A percentile compares a stretch with the other conserved stretches of the same genome.
Conservation (phyloP, 2,329 filamentous ascomycete species). For the Apiospora malaysiana region DNA sequence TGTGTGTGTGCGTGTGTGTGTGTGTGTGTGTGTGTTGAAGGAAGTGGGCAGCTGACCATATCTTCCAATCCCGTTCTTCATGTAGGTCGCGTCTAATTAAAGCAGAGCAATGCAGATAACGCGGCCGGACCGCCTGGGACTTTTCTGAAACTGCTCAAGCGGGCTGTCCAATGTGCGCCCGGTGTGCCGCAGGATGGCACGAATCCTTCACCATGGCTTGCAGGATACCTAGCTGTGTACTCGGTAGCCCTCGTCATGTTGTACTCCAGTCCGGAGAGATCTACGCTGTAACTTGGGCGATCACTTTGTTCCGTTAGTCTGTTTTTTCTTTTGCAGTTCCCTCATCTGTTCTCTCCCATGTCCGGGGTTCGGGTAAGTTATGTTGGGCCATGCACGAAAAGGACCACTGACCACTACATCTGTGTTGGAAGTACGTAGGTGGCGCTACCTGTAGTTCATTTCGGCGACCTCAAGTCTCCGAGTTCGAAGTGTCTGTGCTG, state of each 20-base stretch:
- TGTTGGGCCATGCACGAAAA: not conserved
- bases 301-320: not conserved
- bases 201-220: not conserved
- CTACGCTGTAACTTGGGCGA: not conserved
- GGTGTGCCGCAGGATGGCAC: not conserved
- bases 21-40: not conserved
- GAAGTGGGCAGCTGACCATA: not conserved
- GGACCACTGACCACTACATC: not conserved
- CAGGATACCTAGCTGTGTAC: not conserved
- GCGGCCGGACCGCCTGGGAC: not conserved
- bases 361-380: not conserved
- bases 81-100: slow-evolving; percentile 4
- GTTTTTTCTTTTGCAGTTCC: not conserved
- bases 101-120: not conserved
- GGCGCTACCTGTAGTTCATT: not conserved
- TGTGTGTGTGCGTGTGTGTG: not conserved
- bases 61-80: not conserved
- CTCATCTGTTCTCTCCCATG: no score
- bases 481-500: not conserved
- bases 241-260: not conserved
- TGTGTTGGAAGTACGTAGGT: not conserved
- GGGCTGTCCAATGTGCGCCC: not conserved
- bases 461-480: not conserved
- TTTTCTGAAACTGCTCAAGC: not conserved
- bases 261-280: not conserved